Evolutionary conservation across 2,329 filamentous ascomycete genomes (phyloP).

Genomic region (Chrysoporthe deuterocubensis): DNA sequence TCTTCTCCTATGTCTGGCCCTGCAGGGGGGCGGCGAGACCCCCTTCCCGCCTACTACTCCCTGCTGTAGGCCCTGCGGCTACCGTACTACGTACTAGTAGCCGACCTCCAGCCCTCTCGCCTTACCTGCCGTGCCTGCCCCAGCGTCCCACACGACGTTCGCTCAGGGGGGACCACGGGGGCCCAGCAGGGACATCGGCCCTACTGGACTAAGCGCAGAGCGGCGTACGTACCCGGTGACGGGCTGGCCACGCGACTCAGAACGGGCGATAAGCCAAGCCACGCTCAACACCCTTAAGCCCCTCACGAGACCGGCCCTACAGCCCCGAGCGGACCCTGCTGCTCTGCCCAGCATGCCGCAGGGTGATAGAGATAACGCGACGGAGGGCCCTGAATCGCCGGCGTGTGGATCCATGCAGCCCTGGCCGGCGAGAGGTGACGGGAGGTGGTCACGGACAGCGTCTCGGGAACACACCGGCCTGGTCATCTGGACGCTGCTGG

Average conservation of each 20-base stretch:
- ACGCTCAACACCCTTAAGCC: background rate
- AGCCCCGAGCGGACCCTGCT: background rate
- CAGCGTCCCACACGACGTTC: background rate
- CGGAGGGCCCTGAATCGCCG: background rate
- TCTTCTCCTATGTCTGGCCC: too few species aligned
- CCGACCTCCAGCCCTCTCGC: background rate
- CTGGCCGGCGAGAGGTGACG: background rate
- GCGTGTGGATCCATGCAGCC: background rate
- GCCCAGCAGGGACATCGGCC: background rate
- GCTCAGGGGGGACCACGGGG: background rate
- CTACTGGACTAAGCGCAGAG: background rate
- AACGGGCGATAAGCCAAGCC: slow-evolving; percentile 8
- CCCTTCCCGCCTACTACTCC: background rate
- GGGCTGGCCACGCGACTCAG: slow-evolving; percentile 16
- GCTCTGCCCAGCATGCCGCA: background rate
- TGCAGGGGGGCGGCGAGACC: background rate
- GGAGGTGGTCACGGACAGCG: slow-evolving; percentile 21
- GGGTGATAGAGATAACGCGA: slow-evolving; percentile 15
- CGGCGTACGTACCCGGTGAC: background rate
- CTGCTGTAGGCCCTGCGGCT: background rate
- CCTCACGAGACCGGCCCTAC: slow-evolving; percentile 1
- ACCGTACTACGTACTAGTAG: background rate
- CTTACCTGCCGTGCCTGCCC: background rate
- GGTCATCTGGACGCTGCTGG: slow-evolving; percentile 20
- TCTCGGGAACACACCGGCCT: slow-evolving; percentile 16